These are phyloP conservation scores for Pleurozium schreberi DNA, from an alignment of 225 moss, liverwort and hornwort species.

Conservation along the genomic window DNA sequence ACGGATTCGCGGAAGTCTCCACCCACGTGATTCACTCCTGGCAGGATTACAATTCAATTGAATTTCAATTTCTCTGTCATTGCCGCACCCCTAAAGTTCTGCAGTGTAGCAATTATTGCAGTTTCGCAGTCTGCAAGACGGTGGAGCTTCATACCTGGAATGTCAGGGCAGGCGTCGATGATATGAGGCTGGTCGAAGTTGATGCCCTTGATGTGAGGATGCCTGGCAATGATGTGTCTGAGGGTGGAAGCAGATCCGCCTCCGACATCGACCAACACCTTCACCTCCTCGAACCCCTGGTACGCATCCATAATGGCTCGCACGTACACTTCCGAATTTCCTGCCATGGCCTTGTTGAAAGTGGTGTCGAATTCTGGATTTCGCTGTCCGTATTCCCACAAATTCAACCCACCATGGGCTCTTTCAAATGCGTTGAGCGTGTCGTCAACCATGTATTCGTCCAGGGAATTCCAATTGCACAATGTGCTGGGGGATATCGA, in stretches of 20 bases:
- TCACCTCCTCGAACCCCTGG: neutral
- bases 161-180: neutral
- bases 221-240: neutral
- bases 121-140: neutral
- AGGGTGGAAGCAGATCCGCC: neutral
- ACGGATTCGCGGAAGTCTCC: neutral
- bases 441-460: neutral
- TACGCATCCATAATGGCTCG: neutral
- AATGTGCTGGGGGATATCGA: neutral
- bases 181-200: neutral
- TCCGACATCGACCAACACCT: neutral
- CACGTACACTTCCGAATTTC: neutral
- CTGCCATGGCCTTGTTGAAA: neutral
- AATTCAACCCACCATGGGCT: neutral
- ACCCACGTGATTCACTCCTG: neutral
- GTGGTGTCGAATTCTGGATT: neutral
- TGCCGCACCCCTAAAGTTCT: neutral
- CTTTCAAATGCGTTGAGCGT: neutral
- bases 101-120: neutral
- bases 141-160: neutral
- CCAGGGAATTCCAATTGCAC: neutral
- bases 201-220: neutral
- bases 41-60: neutral
- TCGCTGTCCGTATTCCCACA: neutral
- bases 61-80: neutral